Evolutionary conservation across 352 stramenopile genomes (phyloP).

Genomic region (Globisporangium rhizosaccharum): DNA sequence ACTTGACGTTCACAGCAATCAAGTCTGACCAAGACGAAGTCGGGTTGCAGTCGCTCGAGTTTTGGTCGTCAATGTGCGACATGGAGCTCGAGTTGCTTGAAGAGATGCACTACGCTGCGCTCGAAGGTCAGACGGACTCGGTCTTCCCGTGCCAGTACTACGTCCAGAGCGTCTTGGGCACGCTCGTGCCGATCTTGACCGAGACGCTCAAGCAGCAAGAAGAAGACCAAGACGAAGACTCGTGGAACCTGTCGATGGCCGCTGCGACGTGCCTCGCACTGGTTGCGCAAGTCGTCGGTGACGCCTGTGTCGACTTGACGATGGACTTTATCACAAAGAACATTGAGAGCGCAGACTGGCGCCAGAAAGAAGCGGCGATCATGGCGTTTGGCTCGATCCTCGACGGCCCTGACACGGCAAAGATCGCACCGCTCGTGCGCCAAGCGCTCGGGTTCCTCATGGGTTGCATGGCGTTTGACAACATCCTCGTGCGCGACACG

Average conservation of each 20-base stretch:
- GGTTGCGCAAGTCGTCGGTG: conserved; percentile 90
- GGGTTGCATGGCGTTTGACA: conserved; percentile 86
- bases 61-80: conserved; percentile 97
- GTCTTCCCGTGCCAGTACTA: conserved; percentile 84
- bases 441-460: conserved; percentile 93
- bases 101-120: conserved; percentile 83
- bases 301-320: conserved; percentile 88
- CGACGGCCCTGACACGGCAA: conserved; percentile 88
- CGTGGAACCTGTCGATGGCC: conserved; percentile 93
- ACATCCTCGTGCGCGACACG: conserved; percentile 94
- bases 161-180: conserved; percentile 79
- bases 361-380: conserved; percentile 92
- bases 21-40: conserved; percentile 90
- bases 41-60: conserved; percentile 95
- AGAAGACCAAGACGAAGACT: conserved; percentile 92
- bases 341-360: conserved; percentile 94
- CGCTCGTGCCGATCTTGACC: conserved; percentile 90
- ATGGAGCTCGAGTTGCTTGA: conserved; percentile 93
- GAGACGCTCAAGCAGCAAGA: conserved; percentile 95
- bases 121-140: conserved; percentile 39
- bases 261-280: conserved; percentile 91
- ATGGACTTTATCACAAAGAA: conserved; percentile 94
- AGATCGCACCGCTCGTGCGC: conserved; percentile 89
- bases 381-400: conserved; percentile 97
- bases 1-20: conserved; percentile 94